Evolutionary conservation across 2,329 filamentous ascomycete species (phyloP), one percentile per base, ranked within the genome.

Genomic region (Sporothrix dimorphospora): DNA sequence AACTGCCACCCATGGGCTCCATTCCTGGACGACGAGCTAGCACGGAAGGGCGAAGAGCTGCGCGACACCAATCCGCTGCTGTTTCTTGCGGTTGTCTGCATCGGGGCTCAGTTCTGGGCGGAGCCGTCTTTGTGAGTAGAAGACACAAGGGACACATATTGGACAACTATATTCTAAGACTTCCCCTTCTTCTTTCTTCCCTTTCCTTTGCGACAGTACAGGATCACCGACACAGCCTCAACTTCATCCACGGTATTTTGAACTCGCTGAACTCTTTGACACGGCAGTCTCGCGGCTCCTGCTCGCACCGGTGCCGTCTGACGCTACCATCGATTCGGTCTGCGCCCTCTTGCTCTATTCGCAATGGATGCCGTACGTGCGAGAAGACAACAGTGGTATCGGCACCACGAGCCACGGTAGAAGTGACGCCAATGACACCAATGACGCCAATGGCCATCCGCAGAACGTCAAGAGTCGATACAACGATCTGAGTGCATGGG

Each of bases 401-500:
- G 30, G 30, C 30, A 34, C 30, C 30, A 34, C 30, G 30, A 34
- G 30, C 30, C 30, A 34, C 30, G 6, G 30, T 6, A 34, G 30
- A 34, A 34, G 24, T 27, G 12, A 16, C 5, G 11, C 11, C 30
- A n/a, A 27, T 21, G 14, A 14, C 24, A 42, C 6, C 30, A 24
- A n/a, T 38, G 19, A 34, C 30, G 30, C 30, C 30, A 34, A 34
- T 34, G 30, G 30, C 30, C 30, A 6, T 34, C 30, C 30, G 30
- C 30, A 34, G 30, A 34, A 34, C 30, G 19, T 66, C 61, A 69
- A 69, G 30, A 69, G 67, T 19, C 67, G 67, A 4, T 69, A 69
- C 67, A 69, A 69, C 51, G 67, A 69, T n/a, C n/a, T 69, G 19
- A 69, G 67, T 38, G 67, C 67, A 0, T 69, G 67, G 67, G 67